Conservation (phyloP, 2,329 filamentous ascomycete genomes). For the Rhynchosporium secalis region DNA sequence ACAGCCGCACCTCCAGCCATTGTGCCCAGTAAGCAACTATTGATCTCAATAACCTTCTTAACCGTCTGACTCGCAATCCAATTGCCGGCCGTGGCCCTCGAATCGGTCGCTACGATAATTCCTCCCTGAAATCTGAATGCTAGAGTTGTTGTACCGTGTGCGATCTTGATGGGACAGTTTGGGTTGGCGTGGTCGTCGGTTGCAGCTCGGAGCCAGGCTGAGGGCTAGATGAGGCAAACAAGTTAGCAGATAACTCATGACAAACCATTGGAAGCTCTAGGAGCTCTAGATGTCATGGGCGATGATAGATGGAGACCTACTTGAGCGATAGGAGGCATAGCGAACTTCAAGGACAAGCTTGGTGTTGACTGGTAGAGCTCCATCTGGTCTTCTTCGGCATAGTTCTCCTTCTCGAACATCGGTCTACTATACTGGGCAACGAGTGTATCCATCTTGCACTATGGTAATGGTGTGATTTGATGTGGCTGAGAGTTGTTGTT, state of each 20-base stretch:
- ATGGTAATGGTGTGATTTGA: slow-evolving; percentile 26
- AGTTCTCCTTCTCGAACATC: slow-evolving; percentile 69
- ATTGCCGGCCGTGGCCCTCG: slow-evolving; percentile 92
- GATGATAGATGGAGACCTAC: slow-evolving; percentile 51
- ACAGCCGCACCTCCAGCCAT: slow-evolving; percentile 97
- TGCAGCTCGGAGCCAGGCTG: slow-evolving; percentile 91
- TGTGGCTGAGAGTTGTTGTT: slow-evolving; percentile 13
- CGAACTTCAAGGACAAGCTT: slow-evolving; percentile 87
- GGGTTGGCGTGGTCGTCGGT: slow-evolving; percentile 98
- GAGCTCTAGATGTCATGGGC: slow-evolving; percentile 16
- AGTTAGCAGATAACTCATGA: slow-evolving; percentile 25
- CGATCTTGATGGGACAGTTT: slow-evolving; percentile 97
- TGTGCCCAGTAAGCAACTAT: slow-evolving; percentile 88
- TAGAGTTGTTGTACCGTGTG: slow-evolving; percentile 96
- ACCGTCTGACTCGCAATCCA: slow-evolving; percentile 99
- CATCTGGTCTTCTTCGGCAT: slow-evolving; percentile 70
- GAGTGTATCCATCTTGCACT: slow-evolving; percentile 76
- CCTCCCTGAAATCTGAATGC: slow-evolving; percentile 98
- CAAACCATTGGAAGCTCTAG: slow-evolving; percentile 12
- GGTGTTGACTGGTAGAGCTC: slow-evolving; percentile 71
- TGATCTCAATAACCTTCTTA: slow-evolving; percentile 99
- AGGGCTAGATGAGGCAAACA: slow-evolving; percentile 57
- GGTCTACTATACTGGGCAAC: slow-evolving; percentile 89
- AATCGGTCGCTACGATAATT: slow-evolving; percentile 98
- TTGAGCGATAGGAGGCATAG: slow-evolving; percentile 88